A percentile compares a stretch with the other conserved stretches of the same genome.
Conservation (phyloP, 2,329 filamentous ascomycete species). For the Aspergillus luchuensis region DNA sequence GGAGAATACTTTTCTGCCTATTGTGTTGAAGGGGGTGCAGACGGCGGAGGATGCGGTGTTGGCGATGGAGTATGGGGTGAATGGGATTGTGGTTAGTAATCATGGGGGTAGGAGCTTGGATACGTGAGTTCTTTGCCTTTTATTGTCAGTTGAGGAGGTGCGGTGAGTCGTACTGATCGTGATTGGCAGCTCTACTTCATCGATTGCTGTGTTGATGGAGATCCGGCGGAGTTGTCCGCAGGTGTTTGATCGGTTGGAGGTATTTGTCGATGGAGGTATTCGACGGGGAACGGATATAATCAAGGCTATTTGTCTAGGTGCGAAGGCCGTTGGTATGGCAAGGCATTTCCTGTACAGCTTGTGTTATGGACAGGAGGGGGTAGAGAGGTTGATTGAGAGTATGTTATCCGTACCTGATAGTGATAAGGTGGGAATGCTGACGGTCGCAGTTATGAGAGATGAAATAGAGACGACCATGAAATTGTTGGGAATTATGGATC, state of each 20-base stretch:
- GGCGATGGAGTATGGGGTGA: conserved; percentile 53
- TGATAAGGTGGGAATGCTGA: background rate
- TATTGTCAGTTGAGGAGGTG: background rate
- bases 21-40: conserved; percentile 61
- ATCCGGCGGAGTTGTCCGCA: conserved; percentile 54
- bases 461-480: conserved; percentile 13
- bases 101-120: conserved; percentile 61
- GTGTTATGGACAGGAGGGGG: conserved; percentile 57
- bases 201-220: conserved; percentile 56
- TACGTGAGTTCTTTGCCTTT: conserved; percentile 29
- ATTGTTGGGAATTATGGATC: conserved; percentile 12
- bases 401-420: conserved; percentile 30
- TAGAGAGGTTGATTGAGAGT: conserved; percentile 59
- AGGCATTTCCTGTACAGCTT: conserved; percentile 56
- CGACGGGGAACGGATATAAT: conserved; percentile 58
- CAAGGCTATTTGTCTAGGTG: conserved; percentile 57
- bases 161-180: background rate
- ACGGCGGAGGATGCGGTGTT: conserved; percentile 57
- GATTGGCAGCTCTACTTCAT: conserved; percentile 40
- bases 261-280: conserved; percentile 59
- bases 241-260: conserved; percentile 53
- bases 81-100: conserved; percentile 60
- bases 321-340: conserved; percentile 57
- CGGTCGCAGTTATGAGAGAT: conserved; percentile 11
- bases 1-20: conserved; percentile 50